These are phyloP conservation scores for Exophiala mesophila DNA, from an alignment of 2,329 filamentous ascomycete species.

Conservation along the genomic window DNA sequence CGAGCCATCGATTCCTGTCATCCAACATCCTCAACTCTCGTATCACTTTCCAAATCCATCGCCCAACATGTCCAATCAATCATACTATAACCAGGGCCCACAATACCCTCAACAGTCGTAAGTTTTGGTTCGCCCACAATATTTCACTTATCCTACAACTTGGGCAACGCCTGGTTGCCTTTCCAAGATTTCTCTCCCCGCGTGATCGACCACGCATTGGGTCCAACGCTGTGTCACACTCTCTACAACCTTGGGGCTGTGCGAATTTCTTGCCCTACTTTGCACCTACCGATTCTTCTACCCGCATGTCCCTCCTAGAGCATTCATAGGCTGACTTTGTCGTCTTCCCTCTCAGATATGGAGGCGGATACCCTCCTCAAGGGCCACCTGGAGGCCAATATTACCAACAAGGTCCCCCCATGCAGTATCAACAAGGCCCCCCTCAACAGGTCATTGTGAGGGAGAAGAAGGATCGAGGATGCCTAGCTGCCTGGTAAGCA, in stretches of 20 bases:
- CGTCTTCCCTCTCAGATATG: conserved; percentile 1
- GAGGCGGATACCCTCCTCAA: conserved; percentile 13
- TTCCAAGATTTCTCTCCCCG: too few species aligned
- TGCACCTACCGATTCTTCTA: too few species aligned
- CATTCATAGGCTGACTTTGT: conserved; percentile 2
- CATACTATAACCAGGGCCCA: conserved; percentile 24
- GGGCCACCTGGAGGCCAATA: conserved; percentile 12
- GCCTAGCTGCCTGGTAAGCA: conserved; percentile 46
- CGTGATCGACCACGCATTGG: too few species aligned
- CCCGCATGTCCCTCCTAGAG: too few species aligned
- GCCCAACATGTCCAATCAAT: conserved; percentile 24
- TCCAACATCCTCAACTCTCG: background rate
- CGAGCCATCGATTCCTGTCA: background rate
- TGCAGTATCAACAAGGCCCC: conserved; percentile 49
- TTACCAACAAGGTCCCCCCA: conserved; percentile 25
- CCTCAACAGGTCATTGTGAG: conserved; percentile 39
- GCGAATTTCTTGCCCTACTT: too few species aligned
- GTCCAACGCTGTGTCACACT: too few species aligned
- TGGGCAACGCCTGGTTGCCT: background rate
- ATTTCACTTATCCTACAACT: background rate
- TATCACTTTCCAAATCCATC: background rate
- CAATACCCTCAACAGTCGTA: conserved; percentile 26
- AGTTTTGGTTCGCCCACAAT: conserved; percentile 7
- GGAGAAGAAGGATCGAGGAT: conserved; percentile 48
- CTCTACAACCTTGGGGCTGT: too few species aligned